Percentiles rank a stretch among this genome's conserved stretches.
Conservation (phyloP, 225 moss, liverwort and hornwort genomes). For the Rhytidiadelphus loreus region DNA sequence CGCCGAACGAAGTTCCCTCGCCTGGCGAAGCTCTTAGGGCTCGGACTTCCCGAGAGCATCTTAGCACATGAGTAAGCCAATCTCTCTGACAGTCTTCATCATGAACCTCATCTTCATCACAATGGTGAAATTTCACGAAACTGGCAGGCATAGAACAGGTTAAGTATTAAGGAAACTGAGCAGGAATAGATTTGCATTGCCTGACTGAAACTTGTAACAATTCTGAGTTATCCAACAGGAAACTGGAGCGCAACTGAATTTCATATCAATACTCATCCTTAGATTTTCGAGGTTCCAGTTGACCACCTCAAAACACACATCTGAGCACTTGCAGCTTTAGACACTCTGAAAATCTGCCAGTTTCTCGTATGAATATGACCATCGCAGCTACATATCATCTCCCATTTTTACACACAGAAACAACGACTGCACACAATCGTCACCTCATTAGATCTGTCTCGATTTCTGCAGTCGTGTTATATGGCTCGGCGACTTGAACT, state of each 20-base stretch:
- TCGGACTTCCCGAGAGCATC: conserved; percentile 68
- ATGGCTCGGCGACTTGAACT: conserved; percentile 50
- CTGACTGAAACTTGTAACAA: neutral
- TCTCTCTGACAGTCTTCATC: neutral
- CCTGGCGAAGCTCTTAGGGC: conserved; percentile 37
- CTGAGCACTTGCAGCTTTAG: neutral
- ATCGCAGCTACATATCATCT: neutral
- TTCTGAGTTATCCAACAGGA: neutral
- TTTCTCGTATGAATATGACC: neutral
- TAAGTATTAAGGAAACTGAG: neutral
- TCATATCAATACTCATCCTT: neutral
- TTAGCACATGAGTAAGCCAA: conserved; percentile 59
- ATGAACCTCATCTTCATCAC: neutral
- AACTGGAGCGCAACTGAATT: neutral
- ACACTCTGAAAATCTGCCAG: neutral
- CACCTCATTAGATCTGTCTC: neutral
- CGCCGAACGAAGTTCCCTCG: conserved; percentile 66
- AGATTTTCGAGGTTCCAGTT: neutral
- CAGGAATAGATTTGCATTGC: neutral
- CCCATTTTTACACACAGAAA: neutral
- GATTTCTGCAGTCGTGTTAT: conserved; percentile 18
- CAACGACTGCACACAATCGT: neutral
- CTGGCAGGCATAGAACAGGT: neutral
- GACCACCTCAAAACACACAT: neutral
- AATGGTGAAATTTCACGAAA: neutral